Evolutionary conservation across 1,139 yeast species (phyloP).

Genomic region (Blastobotrys malaysiensis): DNA sequence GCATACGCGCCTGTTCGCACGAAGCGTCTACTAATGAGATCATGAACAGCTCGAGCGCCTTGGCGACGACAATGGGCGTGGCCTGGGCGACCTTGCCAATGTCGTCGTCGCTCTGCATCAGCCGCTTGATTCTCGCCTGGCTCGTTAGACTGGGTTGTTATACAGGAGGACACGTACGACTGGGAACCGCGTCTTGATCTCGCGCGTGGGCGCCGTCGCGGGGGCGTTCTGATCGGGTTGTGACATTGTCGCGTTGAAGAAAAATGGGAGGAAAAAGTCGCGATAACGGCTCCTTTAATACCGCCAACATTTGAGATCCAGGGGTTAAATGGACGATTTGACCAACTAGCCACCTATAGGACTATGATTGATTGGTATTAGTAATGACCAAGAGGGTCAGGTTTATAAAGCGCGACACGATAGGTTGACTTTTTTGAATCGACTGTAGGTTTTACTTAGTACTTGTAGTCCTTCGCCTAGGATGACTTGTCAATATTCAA

Average conservation of each 20-base stretch:
- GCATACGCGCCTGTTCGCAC: slow-evolving; percentile 66
- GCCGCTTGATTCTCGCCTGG: slow-evolving; percentile 80
- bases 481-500: too few relatives aligned
- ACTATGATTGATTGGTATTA: too few relatives aligned
- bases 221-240: slow-evolving; percentile 1
- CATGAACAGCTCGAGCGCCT: slow-evolving; percentile 89
- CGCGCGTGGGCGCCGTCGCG: slow-evolving; percentile 16
- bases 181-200: slow-evolving; percentile 89
- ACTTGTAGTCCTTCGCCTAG: too few relatives aligned
- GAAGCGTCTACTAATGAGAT: slow-evolving; percentile 84
- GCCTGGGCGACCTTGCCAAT: slow-evolving; percentile 99
- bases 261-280: neutral
- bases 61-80: slow-evolving; percentile 92
- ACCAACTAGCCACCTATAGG: too few relatives aligned
- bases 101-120: slow-evolving; percentile 97
- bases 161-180: slow-evolving; percentile 36
- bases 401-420: too few relatives aligned
- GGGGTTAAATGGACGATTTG: too few relatives aligned
- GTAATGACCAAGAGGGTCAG: too few relatives aligned
- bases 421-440: too few relatives aligned
- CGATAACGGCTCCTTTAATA: neutral
- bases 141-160: neutral
- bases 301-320: too few relatives aligned
- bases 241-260: slow-evolving; percentile 1
- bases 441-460: too few relatives aligned